Evolutionary conservation across 257 asterid species (phyloP).

Genomic region (Datura wrightii): DNA sequence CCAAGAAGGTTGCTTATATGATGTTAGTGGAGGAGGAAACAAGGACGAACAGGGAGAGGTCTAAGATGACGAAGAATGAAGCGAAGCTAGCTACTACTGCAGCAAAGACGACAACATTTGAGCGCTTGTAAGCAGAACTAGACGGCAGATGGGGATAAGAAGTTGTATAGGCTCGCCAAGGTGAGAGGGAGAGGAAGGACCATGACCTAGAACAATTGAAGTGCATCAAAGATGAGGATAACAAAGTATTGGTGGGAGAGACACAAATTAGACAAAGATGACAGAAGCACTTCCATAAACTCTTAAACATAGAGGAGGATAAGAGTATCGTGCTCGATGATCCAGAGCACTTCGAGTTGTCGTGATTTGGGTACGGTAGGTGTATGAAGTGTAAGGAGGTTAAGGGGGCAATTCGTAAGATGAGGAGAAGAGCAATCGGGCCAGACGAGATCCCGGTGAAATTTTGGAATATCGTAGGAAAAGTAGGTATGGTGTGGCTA

Average conservation of each 20-base stretch:
- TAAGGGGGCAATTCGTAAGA: neutral
- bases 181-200: neutral
- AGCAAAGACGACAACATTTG: neutral
- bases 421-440: neutral
- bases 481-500: neutral
- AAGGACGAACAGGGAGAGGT: neutral
- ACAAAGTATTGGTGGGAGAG: neutral
- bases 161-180: neutral
- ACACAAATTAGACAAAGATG: neutral
- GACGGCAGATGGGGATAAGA: too few species aligned
- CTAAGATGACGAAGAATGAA: neutral
- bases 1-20: neutral
- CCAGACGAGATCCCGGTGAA: neutral
- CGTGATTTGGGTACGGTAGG: neutral
- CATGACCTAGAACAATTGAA: neutral
- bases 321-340: neutral
- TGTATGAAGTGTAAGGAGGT: neutral
- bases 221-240: neutral
- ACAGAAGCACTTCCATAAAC: neutral
- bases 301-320: neutral
- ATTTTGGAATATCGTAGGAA: neutral
- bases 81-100: neutral
- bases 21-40: neutral
- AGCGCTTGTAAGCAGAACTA: too few species aligned
- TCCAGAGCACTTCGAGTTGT: neutral